Conservation (phyloP, 352 stramenopile genomes). For the Thraustochytrium sp. region DNA sequence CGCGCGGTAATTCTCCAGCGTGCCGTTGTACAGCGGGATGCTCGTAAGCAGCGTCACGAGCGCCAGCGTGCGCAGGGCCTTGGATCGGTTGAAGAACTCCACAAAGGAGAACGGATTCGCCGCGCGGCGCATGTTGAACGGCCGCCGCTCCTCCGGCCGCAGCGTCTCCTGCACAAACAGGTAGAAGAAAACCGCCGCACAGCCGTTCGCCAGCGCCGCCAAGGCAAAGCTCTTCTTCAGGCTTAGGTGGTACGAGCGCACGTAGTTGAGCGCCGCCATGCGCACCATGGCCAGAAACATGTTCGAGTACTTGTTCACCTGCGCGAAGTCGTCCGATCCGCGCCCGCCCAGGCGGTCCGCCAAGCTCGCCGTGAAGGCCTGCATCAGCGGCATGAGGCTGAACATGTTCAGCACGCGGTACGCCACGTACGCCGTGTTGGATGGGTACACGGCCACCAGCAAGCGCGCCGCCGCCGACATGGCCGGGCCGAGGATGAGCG, state of each 20-base stretch:
- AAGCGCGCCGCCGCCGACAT: background rate
- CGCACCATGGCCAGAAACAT: constrained; percentile 12
- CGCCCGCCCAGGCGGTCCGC: constrained; percentile 28
- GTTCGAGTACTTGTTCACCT: background rate
- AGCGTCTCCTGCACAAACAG: background rate
- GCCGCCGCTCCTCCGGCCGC: background rate
- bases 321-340: background rate
- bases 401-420: constrained; percentile 29
- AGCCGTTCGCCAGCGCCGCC: background rate
- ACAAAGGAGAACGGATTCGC: constrained; percentile 35
- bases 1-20: background rate
- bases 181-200: background rate
- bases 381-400: constrained; percentile 16
- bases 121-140: constrained; percentile 1
- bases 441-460: background rate
- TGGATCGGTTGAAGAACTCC: background rate
- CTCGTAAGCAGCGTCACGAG: background rate
- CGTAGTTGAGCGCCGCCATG: constrained; percentile 1
- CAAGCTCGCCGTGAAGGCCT: constrained; percentile 15
- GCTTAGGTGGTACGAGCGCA: background rate
- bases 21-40: constrained; percentile 29
- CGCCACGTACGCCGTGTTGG: constrained; percentile 1
- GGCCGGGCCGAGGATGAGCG: background rate
- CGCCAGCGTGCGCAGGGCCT: background rate
- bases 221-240: background rate